Evolutionary conservation across 768 basidiomycete species (phyloP).

Genomic region (Auriscalpium orientale): DNA sequence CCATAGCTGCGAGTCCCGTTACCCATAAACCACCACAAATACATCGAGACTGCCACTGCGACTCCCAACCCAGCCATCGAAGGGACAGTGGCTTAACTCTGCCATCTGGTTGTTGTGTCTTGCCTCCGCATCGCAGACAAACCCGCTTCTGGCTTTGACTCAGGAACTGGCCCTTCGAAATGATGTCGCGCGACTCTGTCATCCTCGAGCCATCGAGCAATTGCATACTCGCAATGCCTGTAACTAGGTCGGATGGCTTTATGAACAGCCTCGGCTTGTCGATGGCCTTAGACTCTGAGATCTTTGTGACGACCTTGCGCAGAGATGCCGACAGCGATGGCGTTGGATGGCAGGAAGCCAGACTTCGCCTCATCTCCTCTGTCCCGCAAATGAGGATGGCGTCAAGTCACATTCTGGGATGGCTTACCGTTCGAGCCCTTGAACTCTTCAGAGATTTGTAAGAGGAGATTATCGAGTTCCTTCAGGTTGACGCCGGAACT

Average conservation of each 20-base stretch:
- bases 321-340: constrained; percentile 36
- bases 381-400: constrained; percentile 27
- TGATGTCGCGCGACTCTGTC: constrained; percentile 44
- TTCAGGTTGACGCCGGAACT: constrained; percentile 58
- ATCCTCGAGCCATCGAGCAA: constrained; percentile 28
- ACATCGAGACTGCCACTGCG: constrained; percentile 49
- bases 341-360: constrained; percentile 56
- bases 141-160: constrained; percentile 30
- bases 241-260: constrained; percentile 63
- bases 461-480: constrained; percentile 41
- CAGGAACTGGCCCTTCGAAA: constrained; percentile 51
- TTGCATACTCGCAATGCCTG: constrained; percentile 43
- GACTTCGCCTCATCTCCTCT: constrained; percentile 40
- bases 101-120: constrained; percentile 34
- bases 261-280: constrained; percentile 66
- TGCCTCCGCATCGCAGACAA: constrained; percentile 61
- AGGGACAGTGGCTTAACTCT: constrained; percentile 28
- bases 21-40: constrained; percentile 68
- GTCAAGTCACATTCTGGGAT: too few species aligned
- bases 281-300: constrained; percentile 43
- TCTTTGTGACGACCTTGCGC: constrained; percentile 34
- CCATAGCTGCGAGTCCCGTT: background rate
- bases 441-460: constrained; percentile 28
- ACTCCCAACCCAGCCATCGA: constrained; percentile 59
- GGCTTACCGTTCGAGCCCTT: constrained; percentile 18